Conservation (phyloP, 108 stramenopile genomes). For the Pseudonitzschia multistriata region DNA sequence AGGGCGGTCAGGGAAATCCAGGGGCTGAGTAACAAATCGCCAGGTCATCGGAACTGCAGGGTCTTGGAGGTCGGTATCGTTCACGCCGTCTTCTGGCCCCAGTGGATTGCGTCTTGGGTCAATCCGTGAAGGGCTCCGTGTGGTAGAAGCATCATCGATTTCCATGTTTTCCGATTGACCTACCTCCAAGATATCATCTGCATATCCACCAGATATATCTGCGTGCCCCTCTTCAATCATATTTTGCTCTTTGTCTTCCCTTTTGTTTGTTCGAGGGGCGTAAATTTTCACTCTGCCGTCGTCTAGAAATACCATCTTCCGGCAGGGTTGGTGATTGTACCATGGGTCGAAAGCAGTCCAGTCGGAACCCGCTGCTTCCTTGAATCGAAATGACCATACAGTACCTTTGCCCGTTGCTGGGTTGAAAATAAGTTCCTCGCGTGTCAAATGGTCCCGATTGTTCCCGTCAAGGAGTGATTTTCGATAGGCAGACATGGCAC, state of each 20-base stretch:
- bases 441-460: slow-evolving; percentile 37
- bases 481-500: slow-evolving; percentile 46
- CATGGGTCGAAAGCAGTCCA: slow-evolving; percentile 75
- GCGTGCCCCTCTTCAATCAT: neutral
- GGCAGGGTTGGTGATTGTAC: slow-evolving; percentile 51
- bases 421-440: slow-evolving; percentile 65
- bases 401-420: slow-evolving; percentile 39
- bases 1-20: slow-evolving; percentile 68
- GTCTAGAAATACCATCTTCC: slow-evolving; percentile 75
- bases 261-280: neutral
- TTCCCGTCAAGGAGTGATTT: slow-evolving; percentile 45
- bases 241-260: neutral
- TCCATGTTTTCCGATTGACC: neutral
- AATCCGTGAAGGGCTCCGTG: neutral
- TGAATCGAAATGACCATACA: slow-evolving; percentile 77
- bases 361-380: slow-evolving; percentile 64
- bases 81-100: neutral
- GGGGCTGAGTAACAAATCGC: slow-evolving; percentile 57
- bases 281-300: slow-evolving; percentile 53
- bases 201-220: neutral
- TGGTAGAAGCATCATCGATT: too few species aligned
- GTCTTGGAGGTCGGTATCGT: slow-evolving; percentile 4
- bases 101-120: slow-evolving; percentile 10
- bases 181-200: neutral
- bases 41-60: slow-evolving; percentile 55